phyloP scores from a whole-genome alignment of 352 stramenopile genomes.

The Phytophthora sp. region DNA sequence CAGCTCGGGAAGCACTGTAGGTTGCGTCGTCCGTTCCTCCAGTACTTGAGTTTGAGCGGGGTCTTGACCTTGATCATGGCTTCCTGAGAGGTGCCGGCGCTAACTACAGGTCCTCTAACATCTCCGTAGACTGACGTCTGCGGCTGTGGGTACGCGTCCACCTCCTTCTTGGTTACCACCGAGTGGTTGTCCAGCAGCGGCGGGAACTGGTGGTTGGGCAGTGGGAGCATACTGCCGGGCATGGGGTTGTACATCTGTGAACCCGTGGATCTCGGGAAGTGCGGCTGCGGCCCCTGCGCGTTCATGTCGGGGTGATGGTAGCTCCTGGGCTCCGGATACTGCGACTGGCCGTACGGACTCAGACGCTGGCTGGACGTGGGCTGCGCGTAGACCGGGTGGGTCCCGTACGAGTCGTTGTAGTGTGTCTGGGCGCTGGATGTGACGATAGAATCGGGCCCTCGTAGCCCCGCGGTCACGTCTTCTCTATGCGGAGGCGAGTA shows the following conservation, averaged over 20 bases:
- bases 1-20: constrained; percentile 90
- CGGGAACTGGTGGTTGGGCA: constrained; percentile 61
- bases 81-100: constrained; percentile 58
- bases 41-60: constrained; percentile 88
- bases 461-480: constrained; percentile 13
- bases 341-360: constrained; percentile 29
- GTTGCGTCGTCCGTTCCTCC: constrained; percentile 90
- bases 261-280: constrained; percentile 41
- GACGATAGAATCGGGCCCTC: constrained; percentile 4
- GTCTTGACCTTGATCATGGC: constrained; percentile 91
- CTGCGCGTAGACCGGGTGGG: constrained; percentile 36
- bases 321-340: constrained; percentile 31
- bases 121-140: constrained; percentile 27
- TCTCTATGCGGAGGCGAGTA: constrained; percentile 38
- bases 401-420: constrained; percentile 47
- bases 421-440: constrained; percentile 21
- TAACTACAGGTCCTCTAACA: constrained; percentile 13
- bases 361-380: constrained; percentile 20
- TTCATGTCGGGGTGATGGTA: constrained; percentile 41
- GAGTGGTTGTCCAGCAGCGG: constrained; percentile 49
- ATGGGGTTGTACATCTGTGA: constrained; percentile 41
- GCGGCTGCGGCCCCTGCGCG: constrained; percentile 15
- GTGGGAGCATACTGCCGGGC: constrained; percentile 30
- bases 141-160: constrained; percentile 34
- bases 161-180: constrained; percentile 46